Percentiles rank a stretch among this genome's conserved stretches.
These are phyloP conservation scores for Rhizopogon salebrosus DNA, from an alignment of 768 basidiomycete species.

Conservation along the genomic window DNA sequence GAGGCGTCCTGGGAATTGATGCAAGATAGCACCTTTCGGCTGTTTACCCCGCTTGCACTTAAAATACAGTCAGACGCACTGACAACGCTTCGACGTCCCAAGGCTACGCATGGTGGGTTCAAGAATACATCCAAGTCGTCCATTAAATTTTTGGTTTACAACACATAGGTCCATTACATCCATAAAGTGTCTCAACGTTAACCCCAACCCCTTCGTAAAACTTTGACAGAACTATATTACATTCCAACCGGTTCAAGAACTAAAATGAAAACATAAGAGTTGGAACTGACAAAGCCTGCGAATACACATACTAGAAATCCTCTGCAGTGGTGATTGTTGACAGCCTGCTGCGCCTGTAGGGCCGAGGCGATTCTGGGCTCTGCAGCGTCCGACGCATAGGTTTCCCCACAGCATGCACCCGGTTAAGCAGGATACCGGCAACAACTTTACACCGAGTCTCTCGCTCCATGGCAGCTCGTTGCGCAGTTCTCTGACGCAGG, in stretches of 20 bases:
- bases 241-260: neutral
- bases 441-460: slow-evolving; percentile 47
- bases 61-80: too few species aligned
- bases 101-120: too few species aligned
- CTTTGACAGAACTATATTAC: too few species aligned
- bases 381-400: slow-evolving; percentile 42
- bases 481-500: slow-evolving; percentile 27
- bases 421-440: slow-evolving; percentile 52
- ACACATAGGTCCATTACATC: too few species aligned
- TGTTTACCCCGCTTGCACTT: too few species aligned
- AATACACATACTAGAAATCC: slow-evolving; percentile 18
- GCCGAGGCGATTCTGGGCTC: slow-evolving; percentile 24
- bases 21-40: neutral
- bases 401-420: slow-evolving; percentile 46
- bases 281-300: neutral
- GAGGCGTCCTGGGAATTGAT: neutral
- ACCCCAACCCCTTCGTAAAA: too few species aligned
- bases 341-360: slow-evolving; percentile 50
- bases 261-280: neutral
- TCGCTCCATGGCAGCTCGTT: slow-evolving; percentile 28
- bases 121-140: too few species aligned
- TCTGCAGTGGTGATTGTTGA: slow-evolving; percentile 48
- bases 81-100: too few species aligned
- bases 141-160: too few species aligned
- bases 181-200: too few species aligned